phyloP scores from a whole-genome alignment of 192 early-diverging fungal genomes.

The Chytriomyces hyalinus region DNA sequence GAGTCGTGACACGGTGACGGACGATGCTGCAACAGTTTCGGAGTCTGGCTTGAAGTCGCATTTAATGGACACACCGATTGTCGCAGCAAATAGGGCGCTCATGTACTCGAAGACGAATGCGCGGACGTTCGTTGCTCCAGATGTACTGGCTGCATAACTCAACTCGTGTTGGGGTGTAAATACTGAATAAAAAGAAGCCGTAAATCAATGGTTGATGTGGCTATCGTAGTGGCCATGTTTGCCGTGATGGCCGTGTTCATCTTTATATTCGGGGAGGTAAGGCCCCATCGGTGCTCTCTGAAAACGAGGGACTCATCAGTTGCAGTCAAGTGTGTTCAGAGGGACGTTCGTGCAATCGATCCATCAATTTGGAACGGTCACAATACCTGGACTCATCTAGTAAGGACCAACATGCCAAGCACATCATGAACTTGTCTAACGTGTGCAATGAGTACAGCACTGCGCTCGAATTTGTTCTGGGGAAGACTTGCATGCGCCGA shows the following conservation, averaged over 20 bases:
- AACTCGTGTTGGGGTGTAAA: too few species aligned
- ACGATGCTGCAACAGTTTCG: not conserved
- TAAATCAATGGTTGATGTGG: too few species aligned
- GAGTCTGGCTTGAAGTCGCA: not conserved
- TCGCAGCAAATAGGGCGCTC: not conserved
- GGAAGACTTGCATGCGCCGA: not conserved
- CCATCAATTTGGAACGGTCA: slow-evolving; percentile 38
- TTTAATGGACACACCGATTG: not conserved
- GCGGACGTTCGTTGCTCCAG: too few species aligned
- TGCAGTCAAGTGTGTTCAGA: slow-evolving; percentile 35
- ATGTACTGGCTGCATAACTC: too few species aligned
- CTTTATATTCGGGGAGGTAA: slow-evolving; percentile 27
- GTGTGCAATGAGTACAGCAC: not conserved
- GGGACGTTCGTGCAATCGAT: slow-evolving; percentile 35
- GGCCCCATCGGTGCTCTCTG: slow-evolving; percentile 18
- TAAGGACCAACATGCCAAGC: not conserved
- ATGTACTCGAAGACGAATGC: not conserved
- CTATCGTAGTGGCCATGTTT: not conserved
- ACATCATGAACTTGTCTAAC: not conserved
- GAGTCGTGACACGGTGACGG: not conserved
- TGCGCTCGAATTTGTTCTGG: slow-evolving; percentile 20
- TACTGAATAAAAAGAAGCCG: too few species aligned
- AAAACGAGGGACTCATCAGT: slow-evolving; percentile 33
- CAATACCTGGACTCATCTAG: slow-evolving; percentile 32
- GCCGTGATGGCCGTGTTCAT: slow-evolving; percentile 14